Conservation (phyloP, 2,329 filamentous ascomycete species). For the Aspergillus sojae region DNA sequence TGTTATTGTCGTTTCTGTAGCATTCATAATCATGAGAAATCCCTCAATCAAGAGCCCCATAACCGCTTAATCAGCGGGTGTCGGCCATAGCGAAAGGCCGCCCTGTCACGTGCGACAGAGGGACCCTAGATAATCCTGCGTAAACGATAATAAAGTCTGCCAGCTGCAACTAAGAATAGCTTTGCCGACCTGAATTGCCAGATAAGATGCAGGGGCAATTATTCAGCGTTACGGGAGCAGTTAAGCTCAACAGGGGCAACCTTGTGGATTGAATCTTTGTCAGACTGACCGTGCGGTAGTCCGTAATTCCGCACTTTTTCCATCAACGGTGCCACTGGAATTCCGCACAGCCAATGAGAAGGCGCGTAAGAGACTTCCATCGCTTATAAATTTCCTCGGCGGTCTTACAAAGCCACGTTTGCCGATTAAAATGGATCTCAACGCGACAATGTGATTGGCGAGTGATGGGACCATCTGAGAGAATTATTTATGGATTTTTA, state of each 20-base stretch:
- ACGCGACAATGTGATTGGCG: background rate
- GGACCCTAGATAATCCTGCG: background rate
- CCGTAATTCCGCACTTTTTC: slow-evolving; percentile 3
- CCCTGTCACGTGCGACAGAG: background rate
- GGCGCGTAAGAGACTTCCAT: background rate
- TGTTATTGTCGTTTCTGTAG: no score
- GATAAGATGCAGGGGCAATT: background rate
- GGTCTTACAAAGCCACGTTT: background rate
- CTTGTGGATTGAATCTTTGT: background rate
- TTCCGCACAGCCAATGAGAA: background rate
- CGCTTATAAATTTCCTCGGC: background rate
- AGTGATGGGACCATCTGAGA: background rate
- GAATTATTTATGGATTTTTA: background rate
- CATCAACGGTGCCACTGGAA: no score
- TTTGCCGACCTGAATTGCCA: no score
- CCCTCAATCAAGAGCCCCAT: no score
- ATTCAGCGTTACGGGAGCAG: background rate
- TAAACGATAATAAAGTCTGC: no score
- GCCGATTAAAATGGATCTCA: background rate
- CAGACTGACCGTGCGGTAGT: background rate
- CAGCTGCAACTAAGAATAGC: no score
- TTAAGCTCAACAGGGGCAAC: no score
- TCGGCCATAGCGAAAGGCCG: background rate
- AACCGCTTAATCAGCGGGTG: background rate
- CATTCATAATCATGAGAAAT: no score